Evolutionary conservation across 352 stramenopile genomes (phyloP).

Genomic region (Thraustochytrium sp.): DNA sequence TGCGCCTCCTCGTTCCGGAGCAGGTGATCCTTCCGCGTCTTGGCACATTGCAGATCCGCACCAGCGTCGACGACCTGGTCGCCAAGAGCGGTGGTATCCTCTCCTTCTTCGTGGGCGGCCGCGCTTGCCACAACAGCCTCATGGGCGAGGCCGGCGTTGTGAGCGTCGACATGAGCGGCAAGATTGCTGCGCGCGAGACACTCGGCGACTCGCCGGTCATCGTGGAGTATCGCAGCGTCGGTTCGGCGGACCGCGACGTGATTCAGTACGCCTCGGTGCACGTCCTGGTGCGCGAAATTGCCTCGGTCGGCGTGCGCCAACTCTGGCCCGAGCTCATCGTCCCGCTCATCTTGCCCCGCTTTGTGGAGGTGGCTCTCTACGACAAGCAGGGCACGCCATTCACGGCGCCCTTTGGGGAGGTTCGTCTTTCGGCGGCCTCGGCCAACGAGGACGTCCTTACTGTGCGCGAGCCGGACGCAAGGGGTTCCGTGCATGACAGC

Average conservation of each 20-base stretch:
- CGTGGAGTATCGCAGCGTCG: constrained; percentile 1
- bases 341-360: neutral
- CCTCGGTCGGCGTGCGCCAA: neutral
- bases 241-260: neutral
- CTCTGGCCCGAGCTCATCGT: neutral
- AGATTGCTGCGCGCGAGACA: neutral
- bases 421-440: neutral
- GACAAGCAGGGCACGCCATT: neutral
- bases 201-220: constrained; percentile 1
- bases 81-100: neutral
- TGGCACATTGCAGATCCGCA: neutral
- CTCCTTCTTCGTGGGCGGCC: neutral
- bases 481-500: neutral
- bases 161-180: neutral
- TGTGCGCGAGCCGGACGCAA: neutral
- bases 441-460: neutral
- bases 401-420: neutral
- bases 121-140: neutral
- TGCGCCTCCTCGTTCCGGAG: neutral
- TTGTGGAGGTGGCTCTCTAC: neutral
- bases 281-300: neutral
- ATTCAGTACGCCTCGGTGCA: constrained; percentile 6
- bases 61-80: neutral
- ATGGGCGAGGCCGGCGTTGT: neutral
- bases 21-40: neutral